phyloP scores from a whole-genome alignment of 352 stramenopile species.

The Lagenidium giganteum region DNA sequence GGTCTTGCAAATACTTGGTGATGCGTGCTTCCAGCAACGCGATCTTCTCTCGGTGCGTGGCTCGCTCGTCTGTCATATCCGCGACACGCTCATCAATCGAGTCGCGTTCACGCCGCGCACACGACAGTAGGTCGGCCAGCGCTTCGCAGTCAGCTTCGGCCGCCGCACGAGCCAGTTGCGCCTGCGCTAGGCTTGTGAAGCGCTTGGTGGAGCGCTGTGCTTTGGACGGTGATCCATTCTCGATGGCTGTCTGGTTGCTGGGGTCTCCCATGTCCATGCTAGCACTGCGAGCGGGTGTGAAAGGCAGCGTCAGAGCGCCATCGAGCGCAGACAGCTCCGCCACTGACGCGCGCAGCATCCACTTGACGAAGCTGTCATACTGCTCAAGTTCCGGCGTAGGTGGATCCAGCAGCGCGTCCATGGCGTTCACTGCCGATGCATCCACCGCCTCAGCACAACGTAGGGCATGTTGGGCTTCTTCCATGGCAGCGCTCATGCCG shows the following conservation, averaged over 20 bases:
- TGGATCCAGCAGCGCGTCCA: conserved; percentile 14
- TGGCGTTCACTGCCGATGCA: too few species aligned
- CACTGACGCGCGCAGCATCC: conserved; percentile 27
- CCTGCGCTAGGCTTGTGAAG: too few species aligned
- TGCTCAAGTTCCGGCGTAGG: conserved; percentile 28
- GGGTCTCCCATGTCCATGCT: too few species aligned
- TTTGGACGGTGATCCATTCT: too few species aligned
- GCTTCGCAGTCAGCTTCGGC: conserved; percentile 32
- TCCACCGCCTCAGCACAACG: too few species aligned
- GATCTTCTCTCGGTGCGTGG: conserved; percentile 29
- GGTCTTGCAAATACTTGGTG: conserved; percentile 48
- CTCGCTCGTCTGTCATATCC: conserved; percentile 22
- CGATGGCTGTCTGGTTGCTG: too few species aligned
- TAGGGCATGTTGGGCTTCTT: too few species aligned
- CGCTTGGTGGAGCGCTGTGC: too few species aligned
- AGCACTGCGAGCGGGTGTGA: too few species aligned
- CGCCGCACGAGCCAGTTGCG: conserved; percentile 29
- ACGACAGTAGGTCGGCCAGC: conserved; percentile 28
- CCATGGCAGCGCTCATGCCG: too few species aligned
- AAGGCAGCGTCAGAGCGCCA: conserved; percentile 5
- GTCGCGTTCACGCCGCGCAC: conserved; percentile 27
- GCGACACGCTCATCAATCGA: conserved; percentile 27
- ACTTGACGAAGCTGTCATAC: conserved; percentile 42
- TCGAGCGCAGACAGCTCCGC: conserved; percentile 28
- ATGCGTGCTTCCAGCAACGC: conserved; percentile 47